Evolutionary conservation across 768 basidiomycete genomes (phyloP).

Genomic region (Clathrus columnatus): DNA sequence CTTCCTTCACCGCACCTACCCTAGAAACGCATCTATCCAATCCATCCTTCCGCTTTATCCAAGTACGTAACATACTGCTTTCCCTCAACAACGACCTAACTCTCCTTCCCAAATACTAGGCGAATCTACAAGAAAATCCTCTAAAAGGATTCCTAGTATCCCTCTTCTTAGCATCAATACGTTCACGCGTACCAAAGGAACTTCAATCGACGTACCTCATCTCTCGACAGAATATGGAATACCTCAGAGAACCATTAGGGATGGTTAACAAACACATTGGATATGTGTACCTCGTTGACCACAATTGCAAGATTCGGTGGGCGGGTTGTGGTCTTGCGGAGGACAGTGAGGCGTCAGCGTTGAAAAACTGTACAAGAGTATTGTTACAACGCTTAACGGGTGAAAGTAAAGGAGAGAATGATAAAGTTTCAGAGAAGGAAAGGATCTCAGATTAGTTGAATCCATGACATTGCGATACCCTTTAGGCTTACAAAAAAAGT

Average conservation of each 20-base stretch:
- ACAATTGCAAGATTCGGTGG: conserved; percentile 81
- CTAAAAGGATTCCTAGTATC: conserved; percentile 87
- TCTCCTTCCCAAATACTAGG: conserved; percentile 23
- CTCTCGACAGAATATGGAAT: conserved; percentile 79
- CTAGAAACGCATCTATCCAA: conserved; percentile 42
- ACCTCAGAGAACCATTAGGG: conserved; percentile 74
- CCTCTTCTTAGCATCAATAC: conserved; percentile 70
- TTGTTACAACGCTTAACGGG: conserved; percentile 45
- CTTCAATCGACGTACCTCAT: conserved; percentile 69
- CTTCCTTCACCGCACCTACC: conserved; percentile 57
- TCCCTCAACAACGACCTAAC: not conserved
- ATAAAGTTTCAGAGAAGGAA: not conserved
- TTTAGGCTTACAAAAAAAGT: too few relatives aligned
- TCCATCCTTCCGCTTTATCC: conserved; percentile 62
- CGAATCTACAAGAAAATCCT: conserved; percentile 91
- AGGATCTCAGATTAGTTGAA: not conserved
- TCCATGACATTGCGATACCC: too few relatives aligned
- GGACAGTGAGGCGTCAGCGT: conserved; percentile 55
- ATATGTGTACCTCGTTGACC: conserved; percentile 86
- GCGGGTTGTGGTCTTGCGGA: conserved; percentile 84
- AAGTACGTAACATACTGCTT: conserved; percentile 21
- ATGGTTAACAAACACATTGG: conserved; percentile 87
- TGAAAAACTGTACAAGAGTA: conserved; percentile 63
- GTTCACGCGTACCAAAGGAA: conserved; percentile 50
- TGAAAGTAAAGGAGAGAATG: not conserved